Evolutionary conservation across 129 eudicot species (phyloP), one percentile per base, ranked within the genome.

Genomic region (Flaveria brownii): DNA sequence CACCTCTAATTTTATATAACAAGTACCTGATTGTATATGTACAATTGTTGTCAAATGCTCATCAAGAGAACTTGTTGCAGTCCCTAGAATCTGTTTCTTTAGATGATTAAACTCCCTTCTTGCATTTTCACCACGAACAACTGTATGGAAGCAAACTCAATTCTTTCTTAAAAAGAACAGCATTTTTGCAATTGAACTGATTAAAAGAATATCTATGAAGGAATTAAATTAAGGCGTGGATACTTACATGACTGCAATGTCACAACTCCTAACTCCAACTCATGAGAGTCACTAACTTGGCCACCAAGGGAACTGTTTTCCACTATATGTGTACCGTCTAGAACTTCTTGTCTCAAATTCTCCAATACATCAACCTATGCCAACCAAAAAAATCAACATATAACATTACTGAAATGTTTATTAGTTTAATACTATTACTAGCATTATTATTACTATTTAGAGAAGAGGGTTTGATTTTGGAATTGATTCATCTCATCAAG

Each of bases 241-340:
- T 67, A 60, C 88, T 85, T 89, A 94, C 98, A 91, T 77, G 98
- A 91, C 86, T 94, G 98, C 80, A 94, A 60, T 20, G 83, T 42
- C 60, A 88, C 80, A 72, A 82, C 81, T 74, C 81, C 84, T 72
- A 69, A 77, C 84, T 86, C 89, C 30, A 84, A 81, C 68, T 88
- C 89, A 61, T 82, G 84, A 71, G 83, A 86, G 73, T 89, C 82
- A 77, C 82, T 86, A 59, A 81, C 97, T 65, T 70, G 85, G 72
- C 78, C 89, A 76, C 90, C 86, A 78, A 87, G 87, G 67, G 80
- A 82, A 57, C 82, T 74, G 59, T 84, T 91, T 71, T 91, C 96
- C 79, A 88, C 85, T 70, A 78, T 85, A 79, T 83, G 81, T 33
- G 91, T 86, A 73, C 96, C 92, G 72, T 91, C 93, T 54, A 94